phyloP scores from a whole-genome alignment of 2,329 filamentous ascomycete genomes.

The Clarireedia homoeocarpa region DNA sequence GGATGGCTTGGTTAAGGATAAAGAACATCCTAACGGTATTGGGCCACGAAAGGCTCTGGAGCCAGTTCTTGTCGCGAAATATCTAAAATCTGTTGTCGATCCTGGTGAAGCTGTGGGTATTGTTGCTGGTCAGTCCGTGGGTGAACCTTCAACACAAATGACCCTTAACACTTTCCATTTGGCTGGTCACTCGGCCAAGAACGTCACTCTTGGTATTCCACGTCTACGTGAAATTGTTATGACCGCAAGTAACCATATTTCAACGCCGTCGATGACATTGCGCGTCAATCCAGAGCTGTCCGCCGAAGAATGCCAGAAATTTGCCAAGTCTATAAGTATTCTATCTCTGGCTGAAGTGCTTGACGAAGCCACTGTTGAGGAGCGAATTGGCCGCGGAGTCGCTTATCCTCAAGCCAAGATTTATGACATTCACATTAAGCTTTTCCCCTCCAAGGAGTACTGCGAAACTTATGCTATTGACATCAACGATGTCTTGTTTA shows the following conservation, averaged over 20 bases:
- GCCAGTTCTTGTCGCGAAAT: constrained; percentile 82
- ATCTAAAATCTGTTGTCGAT: constrained; percentile 84
- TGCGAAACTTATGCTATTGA: constrained; percentile 76
- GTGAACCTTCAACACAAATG: constrained; percentile 98
- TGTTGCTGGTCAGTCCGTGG: constrained; percentile 91
- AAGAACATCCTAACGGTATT: constrained; percentile 30
- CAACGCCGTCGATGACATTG: constrained; percentile 85
- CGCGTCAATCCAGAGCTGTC: constrained; percentile 66
- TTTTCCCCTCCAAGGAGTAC: constrained; percentile 84
- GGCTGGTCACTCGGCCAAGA: constrained; percentile 95
- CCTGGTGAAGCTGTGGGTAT: constrained; percentile 96
- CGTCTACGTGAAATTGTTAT: constrained; percentile 96
- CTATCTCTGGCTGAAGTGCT: constrained; percentile 78
- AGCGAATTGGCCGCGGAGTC: constrained; percentile 66
- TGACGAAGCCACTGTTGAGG: constrained; percentile 72
- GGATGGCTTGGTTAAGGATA: constrained; percentile 49
- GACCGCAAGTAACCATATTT: constrained; percentile 85
- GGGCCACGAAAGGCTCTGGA: constrained; percentile 43
- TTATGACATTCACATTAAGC: constrained; percentile 72
- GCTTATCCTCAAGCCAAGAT: constrained; percentile 68
- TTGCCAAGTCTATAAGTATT: constrained; percentile 86
- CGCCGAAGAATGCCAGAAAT: constrained; percentile 61
- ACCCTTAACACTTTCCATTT: constrained; percentile 99
- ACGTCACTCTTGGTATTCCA: constrained; percentile 97
- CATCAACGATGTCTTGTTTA: constrained; percentile 65